Evolutionary conservation across 208 protist genomes (phyloP).

Genomic region (Crithidia expoeki): DNA sequence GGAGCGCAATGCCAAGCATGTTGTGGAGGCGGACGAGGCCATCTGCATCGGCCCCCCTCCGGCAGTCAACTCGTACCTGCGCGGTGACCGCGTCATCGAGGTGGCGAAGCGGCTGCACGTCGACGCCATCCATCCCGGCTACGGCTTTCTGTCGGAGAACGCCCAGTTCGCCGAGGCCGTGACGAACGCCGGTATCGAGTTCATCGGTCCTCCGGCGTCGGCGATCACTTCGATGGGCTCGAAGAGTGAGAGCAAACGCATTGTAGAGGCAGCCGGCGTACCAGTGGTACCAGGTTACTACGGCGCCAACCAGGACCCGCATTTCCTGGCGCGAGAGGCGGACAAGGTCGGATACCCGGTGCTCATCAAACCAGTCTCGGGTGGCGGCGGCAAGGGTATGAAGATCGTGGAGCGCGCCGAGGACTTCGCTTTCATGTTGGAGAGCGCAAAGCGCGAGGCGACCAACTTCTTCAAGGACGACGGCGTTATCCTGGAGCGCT

Average conservation of each 20-base stretch:
- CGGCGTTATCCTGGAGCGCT: constrained; percentile 93
- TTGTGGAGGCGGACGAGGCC: constrained; percentile 88
- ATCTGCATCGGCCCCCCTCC: constrained; percentile 69
- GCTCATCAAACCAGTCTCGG: constrained; percentile 97
- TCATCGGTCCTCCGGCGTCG: constrained; percentile 93
- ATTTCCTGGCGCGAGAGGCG: constrained; percentile 41
- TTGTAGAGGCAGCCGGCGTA: constrained; percentile 77
- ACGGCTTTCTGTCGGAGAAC: constrained; percentile 98
- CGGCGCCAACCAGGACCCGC: constrained; percentile 41
- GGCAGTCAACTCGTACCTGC: constrained; percentile 86
- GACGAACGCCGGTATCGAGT: constrained; percentile 77
- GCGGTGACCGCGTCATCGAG: constrained; percentile 91
- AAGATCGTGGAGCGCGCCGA: constrained; percentile 91
- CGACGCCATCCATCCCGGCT: constrained; percentile 97
- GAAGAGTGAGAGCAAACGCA: constrained; percentile 91
- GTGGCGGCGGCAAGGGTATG: constrained; percentile 54
- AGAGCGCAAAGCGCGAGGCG: constrained; percentile 91
- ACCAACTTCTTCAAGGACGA: constrained; percentile 93
- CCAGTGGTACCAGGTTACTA: constrained; percentile 36
- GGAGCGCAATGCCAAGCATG: constrained; percentile 93
- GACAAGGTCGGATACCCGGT: constrained; percentile 92
- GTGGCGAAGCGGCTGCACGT: constrained; percentile 78
- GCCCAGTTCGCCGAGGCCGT: constrained; percentile 83
- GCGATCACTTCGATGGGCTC: constrained; percentile 95
- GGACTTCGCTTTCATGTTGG: constrained; percentile 87